Evolutionary conservation across 192 early-diverging fungal genomes (phyloP).

Genomic region (Coemansia javaensis): DNA sequence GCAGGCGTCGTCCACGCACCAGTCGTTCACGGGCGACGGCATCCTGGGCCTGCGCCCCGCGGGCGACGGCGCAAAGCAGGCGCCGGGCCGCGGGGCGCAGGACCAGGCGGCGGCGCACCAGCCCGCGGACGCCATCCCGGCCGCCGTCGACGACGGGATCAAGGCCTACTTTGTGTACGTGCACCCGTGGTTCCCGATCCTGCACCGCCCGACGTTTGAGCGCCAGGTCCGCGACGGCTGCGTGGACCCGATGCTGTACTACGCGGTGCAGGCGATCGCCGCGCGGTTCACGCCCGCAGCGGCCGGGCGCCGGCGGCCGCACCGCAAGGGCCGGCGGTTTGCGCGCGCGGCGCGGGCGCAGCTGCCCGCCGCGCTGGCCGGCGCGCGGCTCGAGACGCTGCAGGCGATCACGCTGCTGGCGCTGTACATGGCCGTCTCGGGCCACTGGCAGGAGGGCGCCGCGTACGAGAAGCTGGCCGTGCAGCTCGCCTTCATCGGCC

Average conservation of each 20-base stretch:
- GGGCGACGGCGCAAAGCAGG: not conserved
- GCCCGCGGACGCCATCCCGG: not conserved
- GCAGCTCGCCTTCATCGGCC: constrained; percentile 42
- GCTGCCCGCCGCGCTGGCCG: constrained; percentile 13
- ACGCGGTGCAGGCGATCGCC: constrained; percentile 37
- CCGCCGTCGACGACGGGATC: constrained; percentile 25
- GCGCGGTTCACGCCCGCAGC: constrained; percentile 14
- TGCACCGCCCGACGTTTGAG: constrained; percentile 47
- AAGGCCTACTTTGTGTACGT: constrained; percentile 39
- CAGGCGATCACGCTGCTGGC: constrained; percentile 34
- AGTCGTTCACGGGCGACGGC: not conserved
- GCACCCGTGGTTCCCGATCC: constrained; percentile 48
- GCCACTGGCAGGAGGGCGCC: constrained; percentile 44
- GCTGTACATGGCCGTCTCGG: constrained; percentile 43
- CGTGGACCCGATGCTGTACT: constrained; percentile 35
- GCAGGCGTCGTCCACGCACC: constrained; percentile 3
- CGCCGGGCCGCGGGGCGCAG: not conserved
- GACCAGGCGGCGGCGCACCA: not conserved
- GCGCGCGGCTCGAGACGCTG: constrained; percentile 23
- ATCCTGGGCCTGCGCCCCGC: not conserved
- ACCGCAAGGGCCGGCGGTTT: constrained; percentile 22
- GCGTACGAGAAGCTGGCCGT: constrained; percentile 44
- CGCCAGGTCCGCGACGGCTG: constrained; percentile 21
- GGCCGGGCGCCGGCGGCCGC: constrained; percentile 7
- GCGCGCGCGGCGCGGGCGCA: constrained; percentile 20